Evolutionary conservation across 2,329 filamentous ascomycete species (phyloP).

Genomic region (Beauveria sp.): DNA sequence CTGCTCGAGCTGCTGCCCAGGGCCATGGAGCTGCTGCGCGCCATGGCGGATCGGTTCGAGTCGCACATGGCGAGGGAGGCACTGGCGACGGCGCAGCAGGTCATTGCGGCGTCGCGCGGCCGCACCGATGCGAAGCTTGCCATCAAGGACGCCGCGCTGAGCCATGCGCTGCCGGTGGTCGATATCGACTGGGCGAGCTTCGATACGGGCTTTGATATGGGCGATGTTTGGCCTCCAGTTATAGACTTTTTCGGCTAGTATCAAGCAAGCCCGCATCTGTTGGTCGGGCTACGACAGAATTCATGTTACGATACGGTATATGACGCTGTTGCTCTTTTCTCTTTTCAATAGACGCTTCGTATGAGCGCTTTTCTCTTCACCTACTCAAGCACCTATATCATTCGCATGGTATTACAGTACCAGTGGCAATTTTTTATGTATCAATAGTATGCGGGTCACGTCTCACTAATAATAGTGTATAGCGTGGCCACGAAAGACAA

Average conservation of each 20-base stretch:
- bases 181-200: constrained; percentile 3
- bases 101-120: background rate
- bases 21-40: constrained; percentile 8
- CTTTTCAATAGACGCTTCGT: too few species aligned
- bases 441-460: too few species aligned
- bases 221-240: background rate
- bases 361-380: too few species aligned
- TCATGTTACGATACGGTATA: too few species aligned
- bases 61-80: constrained; percentile 15
- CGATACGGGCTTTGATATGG: background rate
- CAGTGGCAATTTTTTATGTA: too few species aligned
- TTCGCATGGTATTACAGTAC: too few species aligned
- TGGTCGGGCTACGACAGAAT: too few species aligned
- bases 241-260: background rate
- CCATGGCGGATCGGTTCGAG: constrained; percentile 7
- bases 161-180: background rate
- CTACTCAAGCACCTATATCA: too few species aligned
- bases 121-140: background rate
- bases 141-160: constrained; percentile 3
- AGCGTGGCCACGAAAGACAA: too few species aligned
- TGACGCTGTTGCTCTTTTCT: too few species aligned
- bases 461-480: too few species aligned
- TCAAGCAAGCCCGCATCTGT: too few species aligned
- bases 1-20: constrained; percentile 10
- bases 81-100: constrained; percentile 11